Evolutionary conservation across 148 eudicot species (phyloP).

Genomic region (Cornus suecica): DNA sequence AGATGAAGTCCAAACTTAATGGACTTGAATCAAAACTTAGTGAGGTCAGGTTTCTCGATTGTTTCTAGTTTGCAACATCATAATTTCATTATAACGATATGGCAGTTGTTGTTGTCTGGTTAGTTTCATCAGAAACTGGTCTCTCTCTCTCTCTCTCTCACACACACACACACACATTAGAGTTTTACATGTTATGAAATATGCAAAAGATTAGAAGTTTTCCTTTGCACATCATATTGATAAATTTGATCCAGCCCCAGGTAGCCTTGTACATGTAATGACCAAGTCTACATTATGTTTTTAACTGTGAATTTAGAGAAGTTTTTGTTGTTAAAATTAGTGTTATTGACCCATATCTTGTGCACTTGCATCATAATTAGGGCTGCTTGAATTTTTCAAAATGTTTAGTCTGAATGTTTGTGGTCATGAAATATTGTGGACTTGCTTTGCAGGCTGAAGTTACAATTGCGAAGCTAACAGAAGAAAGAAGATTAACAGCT

Average conservation of each 20-base stretch:
- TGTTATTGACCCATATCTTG: background rate
- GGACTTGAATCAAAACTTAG: conserved; percentile 58
- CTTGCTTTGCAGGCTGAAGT: conserved; percentile 54
- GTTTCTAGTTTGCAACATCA: background rate
- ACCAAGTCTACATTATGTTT: background rate
- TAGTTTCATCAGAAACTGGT: background rate
- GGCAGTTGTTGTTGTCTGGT: background rate
- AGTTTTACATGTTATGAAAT: background rate
- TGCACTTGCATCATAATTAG: background rate
- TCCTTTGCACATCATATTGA: background rate
- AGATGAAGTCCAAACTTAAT: conserved; percentile 61
- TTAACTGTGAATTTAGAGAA: background rate
- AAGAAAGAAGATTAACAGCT: conserved; percentile 53
- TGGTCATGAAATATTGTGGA: conserved; percentile 12
- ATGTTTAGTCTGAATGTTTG: background rate
- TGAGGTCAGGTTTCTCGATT: conserved; percentile 53
- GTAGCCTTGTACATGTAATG: background rate
- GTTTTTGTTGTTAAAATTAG: background rate
- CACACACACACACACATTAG: too few relatives aligned
- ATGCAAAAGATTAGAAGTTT: background rate
- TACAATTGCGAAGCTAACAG: conserved; percentile 56
- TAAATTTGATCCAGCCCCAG: background rate
- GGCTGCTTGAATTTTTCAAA: background rate
- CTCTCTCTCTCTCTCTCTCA: background rate
- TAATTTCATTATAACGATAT: background rate